Percentiles rank a stretch among this genome's conserved stretches.
Conservation (phyloP, 441 rosid species). For the Melastoma candidum region DNA sequence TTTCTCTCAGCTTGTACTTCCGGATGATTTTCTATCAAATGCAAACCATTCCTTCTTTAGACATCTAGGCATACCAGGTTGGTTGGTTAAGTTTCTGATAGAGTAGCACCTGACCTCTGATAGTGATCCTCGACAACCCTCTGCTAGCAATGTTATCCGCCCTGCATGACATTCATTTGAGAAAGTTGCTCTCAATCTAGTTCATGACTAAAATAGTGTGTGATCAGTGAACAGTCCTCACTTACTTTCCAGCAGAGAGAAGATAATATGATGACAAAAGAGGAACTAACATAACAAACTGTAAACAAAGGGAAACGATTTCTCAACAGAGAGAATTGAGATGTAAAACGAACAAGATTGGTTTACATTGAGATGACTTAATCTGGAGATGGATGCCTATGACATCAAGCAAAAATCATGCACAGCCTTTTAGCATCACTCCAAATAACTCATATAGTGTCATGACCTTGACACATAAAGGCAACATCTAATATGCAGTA, state of each 20-base stretch:
- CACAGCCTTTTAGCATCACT: no score
- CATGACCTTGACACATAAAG: no score
- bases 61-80: slow-evolving; percentile 2
- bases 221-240: slow-evolving; percentile 4
- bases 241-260: background rate
- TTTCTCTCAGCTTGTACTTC: slow-evolving; percentile 68
- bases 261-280: no score
- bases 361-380: no score
- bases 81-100: slow-evolving; percentile 4
- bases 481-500: no score
- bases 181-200: slow-evolving; percentile 5
- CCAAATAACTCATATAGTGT: no score
- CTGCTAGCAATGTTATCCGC: slow-evolving; percentile 65
- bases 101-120: slow-evolving; percentile 57
- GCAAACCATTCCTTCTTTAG: slow-evolving; percentile 1
- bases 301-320: no score
- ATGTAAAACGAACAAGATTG: no score
- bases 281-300: no score
- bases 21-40: slow-evolving; percentile 48
- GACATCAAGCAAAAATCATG: no score
- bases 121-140: slow-evolving; percentile 96
- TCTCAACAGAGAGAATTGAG: no score
- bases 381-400: no score
- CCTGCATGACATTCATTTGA: slow-evolving; percentile 37
- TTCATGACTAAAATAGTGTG: background rate